Percentiles rank a stretch among this genome's conserved stretches.
phyloP scores from a whole-genome alignment of 768 basidiomycete genomes.

The Mycena metata region DNA sequence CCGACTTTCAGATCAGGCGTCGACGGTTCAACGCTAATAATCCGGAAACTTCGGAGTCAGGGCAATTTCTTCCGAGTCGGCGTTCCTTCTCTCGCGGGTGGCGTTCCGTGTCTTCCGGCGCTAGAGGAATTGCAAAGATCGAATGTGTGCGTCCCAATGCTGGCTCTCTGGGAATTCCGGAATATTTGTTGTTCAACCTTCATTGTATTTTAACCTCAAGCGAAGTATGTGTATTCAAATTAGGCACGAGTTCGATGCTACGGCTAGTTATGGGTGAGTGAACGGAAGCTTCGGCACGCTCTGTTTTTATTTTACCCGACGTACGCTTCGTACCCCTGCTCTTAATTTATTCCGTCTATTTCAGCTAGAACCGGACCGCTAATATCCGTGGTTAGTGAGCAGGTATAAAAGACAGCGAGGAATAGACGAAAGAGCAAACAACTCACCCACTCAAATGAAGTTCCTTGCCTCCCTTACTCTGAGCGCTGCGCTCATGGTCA shows the following conservation, averaged over 20 bases:
- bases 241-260: neutral
- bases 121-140: slow-evolving; percentile 6
- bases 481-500: slow-evolving; percentile 11
- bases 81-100: slow-evolving; percentile 13
- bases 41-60: slow-evolving; percentile 21
- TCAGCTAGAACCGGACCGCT: slow-evolving; percentile 6
- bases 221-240: neutral
- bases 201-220: slow-evolving; percentile 8
- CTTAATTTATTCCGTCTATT: slow-evolving; percentile 4
- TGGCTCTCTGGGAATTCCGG: slow-evolving; percentile 3
- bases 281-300: neutral
- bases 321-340: slow-evolving; percentile 7
- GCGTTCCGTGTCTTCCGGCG: slow-evolving; percentile 18
- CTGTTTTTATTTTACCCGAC: slow-evolving; percentile 8
- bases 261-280: too few relatives aligned
- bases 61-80: slow-evolving; percentile 23
- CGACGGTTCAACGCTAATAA: slow-evolving; percentile 14
- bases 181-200: slow-evolving; percentile 4
- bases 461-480: slow-evolving; percentile 21
- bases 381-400: slow-evolving; percentile 17
- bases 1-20: slow-evolving; percentile 10
- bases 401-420: slow-evolving; percentile 17
- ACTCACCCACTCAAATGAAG: slow-evolving; percentile 22
- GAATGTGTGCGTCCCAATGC: slow-evolving; percentile 9
- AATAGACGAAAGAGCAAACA: slow-evolving; percentile 22